Evolutionary conservation across 805 yeast species (phyloP).

Genomic region (Candida xyloterini): DNA sequence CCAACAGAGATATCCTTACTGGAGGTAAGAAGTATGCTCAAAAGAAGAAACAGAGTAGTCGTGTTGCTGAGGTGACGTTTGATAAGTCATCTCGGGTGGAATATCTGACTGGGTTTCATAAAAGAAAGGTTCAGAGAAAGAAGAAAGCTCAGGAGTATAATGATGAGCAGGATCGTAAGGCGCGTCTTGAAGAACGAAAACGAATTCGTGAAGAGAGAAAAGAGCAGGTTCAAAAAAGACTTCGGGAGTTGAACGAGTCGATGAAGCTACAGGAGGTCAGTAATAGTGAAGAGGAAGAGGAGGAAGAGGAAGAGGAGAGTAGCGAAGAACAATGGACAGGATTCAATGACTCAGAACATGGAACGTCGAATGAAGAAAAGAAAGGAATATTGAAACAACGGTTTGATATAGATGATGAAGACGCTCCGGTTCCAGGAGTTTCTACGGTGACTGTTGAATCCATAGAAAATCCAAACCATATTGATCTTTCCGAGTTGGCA

Average conservation of each 20-base stretch:
- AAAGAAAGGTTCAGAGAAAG: conserved; percentile 83
- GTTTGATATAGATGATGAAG: conserved; percentile 36
- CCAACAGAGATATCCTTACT: conserved; percentile 82
- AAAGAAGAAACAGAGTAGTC: conserved; percentile 59
- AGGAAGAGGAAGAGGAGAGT: conserved; percentile 32
- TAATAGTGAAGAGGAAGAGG: conserved; percentile 29
- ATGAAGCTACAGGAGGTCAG: conserved; percentile 28
- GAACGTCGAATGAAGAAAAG: conserved; percentile 15
- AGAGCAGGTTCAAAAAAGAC: conserved; percentile 59
- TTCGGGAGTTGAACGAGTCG: conserved; percentile 54
- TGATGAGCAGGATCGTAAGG: conserved; percentile 73
- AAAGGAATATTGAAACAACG: conserved; percentile 45
- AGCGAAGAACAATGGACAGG: conserved; percentile 47
- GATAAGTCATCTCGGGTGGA: conserved; percentile 78
- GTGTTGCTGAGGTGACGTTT: conserved; percentile 82
- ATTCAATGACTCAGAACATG: conserved; percentile 27
- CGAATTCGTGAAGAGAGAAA: conserved; percentile 68
- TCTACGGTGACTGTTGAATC: conserved; percentile 58
- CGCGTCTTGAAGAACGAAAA: conserved; percentile 73
- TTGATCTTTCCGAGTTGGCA: conserved; percentile 43
- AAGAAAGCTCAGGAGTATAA: conserved; percentile 77
- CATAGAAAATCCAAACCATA: conserved; percentile 43
- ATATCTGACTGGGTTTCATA: conserved; percentile 92
- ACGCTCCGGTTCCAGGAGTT: conserved; percentile 41
- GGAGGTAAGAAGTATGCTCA: conserved; percentile 80